Evolutionary conservation across 192 early-diverging fungal genomes (phyloP).

Genomic region (Gryganskiella cystojenkinii): DNA sequence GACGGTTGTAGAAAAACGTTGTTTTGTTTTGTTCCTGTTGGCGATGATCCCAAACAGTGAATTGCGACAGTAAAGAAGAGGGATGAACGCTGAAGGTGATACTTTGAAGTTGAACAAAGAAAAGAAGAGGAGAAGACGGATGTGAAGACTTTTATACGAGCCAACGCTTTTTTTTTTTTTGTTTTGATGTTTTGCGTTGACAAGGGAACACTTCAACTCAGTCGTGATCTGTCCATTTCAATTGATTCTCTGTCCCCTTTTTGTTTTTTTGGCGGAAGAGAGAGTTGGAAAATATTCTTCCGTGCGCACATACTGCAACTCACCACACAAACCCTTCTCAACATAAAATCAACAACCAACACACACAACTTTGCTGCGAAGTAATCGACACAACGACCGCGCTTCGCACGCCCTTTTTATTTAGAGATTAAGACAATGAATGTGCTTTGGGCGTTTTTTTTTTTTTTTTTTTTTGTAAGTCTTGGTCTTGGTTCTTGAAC

Average conservation of each 20-base stretch:
- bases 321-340: too few relatives aligned
- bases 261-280: too few relatives aligned
- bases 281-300: background rate
- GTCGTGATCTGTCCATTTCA: too few relatives aligned
- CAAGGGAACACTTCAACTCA: too few relatives aligned
- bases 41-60: too few relatives aligned
- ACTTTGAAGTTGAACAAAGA: background rate
- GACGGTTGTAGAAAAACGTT: too few relatives aligned
- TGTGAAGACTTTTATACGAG: background rate
- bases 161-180: too few relatives aligned
- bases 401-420: slow-evolving; percentile 31
- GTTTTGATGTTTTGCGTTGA: too few relatives aligned
- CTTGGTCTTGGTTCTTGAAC: background rate
- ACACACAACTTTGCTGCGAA: background rate
- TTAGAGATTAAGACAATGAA: background rate
- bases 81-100: background rate
- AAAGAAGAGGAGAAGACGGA: background rate
- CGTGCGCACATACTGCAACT: background rate
- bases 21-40: too few relatives aligned
- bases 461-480: background rate
- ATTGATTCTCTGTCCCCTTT: too few relatives aligned
- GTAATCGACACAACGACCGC: background rate
- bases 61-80: background rate
- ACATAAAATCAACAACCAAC: too few relatives aligned
- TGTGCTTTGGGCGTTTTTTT: too few relatives aligned